phyloP scores from a whole-genome alignment of 139 green algal genomes.

The Pleodorina starrii region DNA sequence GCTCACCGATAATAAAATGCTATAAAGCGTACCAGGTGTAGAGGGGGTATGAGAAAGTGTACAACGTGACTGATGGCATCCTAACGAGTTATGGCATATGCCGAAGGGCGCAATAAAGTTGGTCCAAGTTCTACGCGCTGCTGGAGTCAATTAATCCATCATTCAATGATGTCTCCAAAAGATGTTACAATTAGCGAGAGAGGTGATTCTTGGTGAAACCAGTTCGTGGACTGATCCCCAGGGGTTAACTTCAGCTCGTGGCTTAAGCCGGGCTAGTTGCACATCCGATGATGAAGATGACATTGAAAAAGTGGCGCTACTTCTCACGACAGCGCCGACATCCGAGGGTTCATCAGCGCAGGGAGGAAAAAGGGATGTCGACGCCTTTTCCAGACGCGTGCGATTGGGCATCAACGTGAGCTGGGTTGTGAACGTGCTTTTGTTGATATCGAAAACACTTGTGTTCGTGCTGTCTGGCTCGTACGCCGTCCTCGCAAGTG shows the following conservation, averaged over 20 bases:
- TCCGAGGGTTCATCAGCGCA: neutral
- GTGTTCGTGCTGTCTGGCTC: constrained; percentile 20
- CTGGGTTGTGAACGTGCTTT: constrained; percentile 58
- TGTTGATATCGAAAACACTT: constrained; percentile 6
- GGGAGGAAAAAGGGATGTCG: neutral
- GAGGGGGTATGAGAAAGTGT: too few species aligned
- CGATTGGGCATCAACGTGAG: constrained; percentile 48
- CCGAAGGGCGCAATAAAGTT: too few species aligned
- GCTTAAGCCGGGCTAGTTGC: neutral
- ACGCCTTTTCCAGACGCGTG: neutral
- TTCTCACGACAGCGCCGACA: neutral
- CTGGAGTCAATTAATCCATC: too few species aligned
- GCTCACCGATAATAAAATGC: too few species aligned
- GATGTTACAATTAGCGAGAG: constrained; percentile 16
- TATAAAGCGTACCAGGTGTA: too few species aligned
- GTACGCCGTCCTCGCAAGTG: constrained; percentile 74
- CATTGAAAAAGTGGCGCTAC: neutral
- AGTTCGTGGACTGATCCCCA: neutral
- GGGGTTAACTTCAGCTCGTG: neutral
- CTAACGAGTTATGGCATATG: too few species aligned
- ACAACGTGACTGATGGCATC: too few species aligned
- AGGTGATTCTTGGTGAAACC: constrained; percentile 7
- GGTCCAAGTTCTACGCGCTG: too few species aligned
- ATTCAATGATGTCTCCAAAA: too few species aligned
- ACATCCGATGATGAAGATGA: neutral